phyloP scores from a whole-genome alignment of 2,329 filamentous ascomycete genomes.

The Fusarium devonianum region DNA sequence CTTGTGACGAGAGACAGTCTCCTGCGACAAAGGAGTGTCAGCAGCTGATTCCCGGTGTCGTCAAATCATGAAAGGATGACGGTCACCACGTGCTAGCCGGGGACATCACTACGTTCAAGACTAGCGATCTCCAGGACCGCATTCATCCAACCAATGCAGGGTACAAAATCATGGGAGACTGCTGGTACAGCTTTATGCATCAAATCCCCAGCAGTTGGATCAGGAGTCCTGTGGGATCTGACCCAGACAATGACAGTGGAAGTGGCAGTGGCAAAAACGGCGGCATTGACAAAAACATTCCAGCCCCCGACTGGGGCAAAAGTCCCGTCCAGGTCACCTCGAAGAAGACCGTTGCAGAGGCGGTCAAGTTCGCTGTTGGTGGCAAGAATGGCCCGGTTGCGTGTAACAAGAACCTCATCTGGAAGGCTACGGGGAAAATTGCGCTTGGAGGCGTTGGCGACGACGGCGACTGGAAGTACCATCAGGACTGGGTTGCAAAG shows the following conservation, averaged over 20 bases:
- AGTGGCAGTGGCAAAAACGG: slow-evolving; percentile 1
- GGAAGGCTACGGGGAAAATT: slow-evolving; percentile 5
- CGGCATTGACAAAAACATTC: slow-evolving; percentile 10
- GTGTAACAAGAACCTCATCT: not conserved
- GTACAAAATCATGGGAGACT: slow-evolving; percentile 28
- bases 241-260: not conserved
- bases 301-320: not conserved
- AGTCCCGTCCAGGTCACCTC: slow-evolving; percentile 2
- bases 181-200: slow-evolving; percentile 36
- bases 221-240: slow-evolving; percentile 15
- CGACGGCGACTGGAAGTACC: slow-evolving; percentile 11
- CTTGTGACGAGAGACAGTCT: not conserved
- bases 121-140: slow-evolving; percentile 24
- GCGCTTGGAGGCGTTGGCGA: not conserved
- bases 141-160: slow-evolving; percentile 34
- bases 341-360: not conserved
- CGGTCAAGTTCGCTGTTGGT: not conserved
- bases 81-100: slow-evolving; percentile 20
- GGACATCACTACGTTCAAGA: slow-evolving; percentile 20
- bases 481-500: slow-evolving; percentile 3
- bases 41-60: slow-evolving; percentile 1
- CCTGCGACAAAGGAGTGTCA: slow-evolving; percentile 2
- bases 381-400: not conserved
- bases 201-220: slow-evolving; percentile 37
- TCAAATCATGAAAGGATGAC: not conserved